Evolutionary conservation across 2,329 filamentous ascomycete genomes (phyloP).

Genomic region (Trichoderma citrinoviride): DNA sequence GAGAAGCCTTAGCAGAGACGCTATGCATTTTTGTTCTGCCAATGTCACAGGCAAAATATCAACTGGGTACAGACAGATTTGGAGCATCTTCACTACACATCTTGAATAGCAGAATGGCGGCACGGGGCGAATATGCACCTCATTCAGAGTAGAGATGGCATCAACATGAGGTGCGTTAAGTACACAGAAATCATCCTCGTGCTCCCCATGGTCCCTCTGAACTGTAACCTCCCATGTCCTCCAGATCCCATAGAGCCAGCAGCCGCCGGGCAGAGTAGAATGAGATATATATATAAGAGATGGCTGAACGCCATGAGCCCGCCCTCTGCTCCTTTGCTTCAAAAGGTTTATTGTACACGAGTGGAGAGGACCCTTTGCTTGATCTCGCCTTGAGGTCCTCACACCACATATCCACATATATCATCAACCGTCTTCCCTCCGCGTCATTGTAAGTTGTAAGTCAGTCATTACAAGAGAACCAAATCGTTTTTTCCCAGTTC

Average conservation of each 20-base stretch:
- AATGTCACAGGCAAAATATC: no score
- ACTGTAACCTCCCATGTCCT: neutral
- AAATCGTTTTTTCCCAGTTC: conserved; percentile 6
- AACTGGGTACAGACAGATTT: no score
- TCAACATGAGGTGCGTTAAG: neutral
- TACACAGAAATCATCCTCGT: conserved; percentile 9
- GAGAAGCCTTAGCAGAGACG: no score
- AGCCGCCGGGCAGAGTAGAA: neutral
- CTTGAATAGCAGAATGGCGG: no score
- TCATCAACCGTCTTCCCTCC: neutral
- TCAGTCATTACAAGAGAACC: conserved; percentile 19
- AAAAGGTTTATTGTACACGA: conserved; percentile 17
- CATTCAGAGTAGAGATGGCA: neutral
- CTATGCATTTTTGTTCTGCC: no score
- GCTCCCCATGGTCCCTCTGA: neutral
- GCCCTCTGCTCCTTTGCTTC: neutral
- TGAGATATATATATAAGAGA: neutral
- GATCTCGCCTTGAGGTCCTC: neutral
- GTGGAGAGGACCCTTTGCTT: conserved; percentile 18
- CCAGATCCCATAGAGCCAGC: neutral
- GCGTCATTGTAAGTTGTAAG: conserved; percentile 10
- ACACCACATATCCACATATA: conserved; percentile 13
- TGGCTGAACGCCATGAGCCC: neutral
- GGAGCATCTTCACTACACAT: no score
- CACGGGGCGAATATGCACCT: conserved; percentile 21